phyloP scores from a whole-genome alignment of 805 yeast genomes.

The Debaryomyces tyrocola region DNA sequence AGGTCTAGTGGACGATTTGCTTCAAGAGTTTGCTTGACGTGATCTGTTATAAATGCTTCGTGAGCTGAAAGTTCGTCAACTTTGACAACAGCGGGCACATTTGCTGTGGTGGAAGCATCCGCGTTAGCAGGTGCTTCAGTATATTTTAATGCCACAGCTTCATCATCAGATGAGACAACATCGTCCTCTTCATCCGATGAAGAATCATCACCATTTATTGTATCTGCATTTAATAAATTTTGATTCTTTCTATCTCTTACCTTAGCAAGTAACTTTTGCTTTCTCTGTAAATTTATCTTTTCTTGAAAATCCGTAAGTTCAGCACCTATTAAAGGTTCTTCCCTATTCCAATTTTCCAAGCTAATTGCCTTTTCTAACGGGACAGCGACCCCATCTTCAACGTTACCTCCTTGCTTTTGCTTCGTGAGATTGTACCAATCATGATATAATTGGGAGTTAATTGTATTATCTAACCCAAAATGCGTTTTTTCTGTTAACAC shows the following conservation, averaged over 20 bases:
- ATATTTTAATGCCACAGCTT: conserved; percentile 12
- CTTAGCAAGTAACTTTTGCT: conserved; percentile 39
- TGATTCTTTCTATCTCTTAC: conserved; percentile 42
- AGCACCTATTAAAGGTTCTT: conserved; percentile 49
- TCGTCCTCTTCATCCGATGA: conserved; percentile 29
- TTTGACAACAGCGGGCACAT: neutral
- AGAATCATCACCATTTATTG: conserved; percentile 31
- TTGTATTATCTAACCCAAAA: conserved; percentile 35
- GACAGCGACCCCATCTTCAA: conserved; percentile 64
- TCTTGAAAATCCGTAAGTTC: conserved; percentile 52
- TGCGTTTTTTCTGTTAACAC: conserved; percentile 70
- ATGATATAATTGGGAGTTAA: conserved; percentile 49
- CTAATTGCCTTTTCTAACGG: conserved; percentile 46
- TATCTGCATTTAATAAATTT: conserved; percentile 37
- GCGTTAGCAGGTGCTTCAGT: conserved; percentile 11
- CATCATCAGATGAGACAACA: conserved; percentile 26
- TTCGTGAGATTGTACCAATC: conserved; percentile 53
- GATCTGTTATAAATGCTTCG: conserved; percentile 41
- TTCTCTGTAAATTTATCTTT: conserved; percentile 46
- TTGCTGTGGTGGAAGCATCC: conserved; percentile 3
- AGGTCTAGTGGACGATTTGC: conserved; percentile 55
- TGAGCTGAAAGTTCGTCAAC: conserved; percentile 38
- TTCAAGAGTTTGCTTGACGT: conserved; percentile 37
- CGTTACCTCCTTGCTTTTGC: conserved; percentile 28
- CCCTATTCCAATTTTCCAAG: conserved; percentile 42